Evolutionary conservation across 768 basidiomycete species (phyloP).

Genomic region (Aureoboletus auriporus): DNA sequence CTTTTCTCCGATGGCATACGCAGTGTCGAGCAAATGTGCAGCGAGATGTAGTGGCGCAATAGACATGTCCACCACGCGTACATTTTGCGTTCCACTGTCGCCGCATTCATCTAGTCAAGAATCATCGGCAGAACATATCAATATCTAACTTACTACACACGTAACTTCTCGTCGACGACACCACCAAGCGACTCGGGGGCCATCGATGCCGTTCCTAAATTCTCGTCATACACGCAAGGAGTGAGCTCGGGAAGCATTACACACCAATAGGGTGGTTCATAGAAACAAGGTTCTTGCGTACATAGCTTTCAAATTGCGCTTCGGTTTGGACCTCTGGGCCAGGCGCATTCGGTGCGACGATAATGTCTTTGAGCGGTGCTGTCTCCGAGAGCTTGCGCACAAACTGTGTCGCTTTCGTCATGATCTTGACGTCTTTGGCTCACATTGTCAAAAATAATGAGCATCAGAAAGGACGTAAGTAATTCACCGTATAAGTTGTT

Average conservation of each 20-base stretch:
- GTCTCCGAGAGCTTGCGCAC: conserved; percentile 13
- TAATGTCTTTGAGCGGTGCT: conserved; percentile 12
- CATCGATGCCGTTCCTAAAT: conserved; percentile 16
- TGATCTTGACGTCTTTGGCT: conserved; percentile 8
- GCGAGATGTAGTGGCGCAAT: conserved; percentile 12
- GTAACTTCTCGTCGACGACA: conserved; percentile 15
- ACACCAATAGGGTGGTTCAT: conserved; percentile 13
- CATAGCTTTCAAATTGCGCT: conserved; percentile 12
- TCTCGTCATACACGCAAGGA: background rate
- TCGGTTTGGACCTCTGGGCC: conserved; percentile 18
- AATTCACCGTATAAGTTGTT: conserved; percentile 12
- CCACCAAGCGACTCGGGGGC: conserved; percentile 15
- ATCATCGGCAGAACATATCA: no score
- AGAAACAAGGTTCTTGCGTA: background rate
- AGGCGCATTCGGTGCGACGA: conserved; percentile 13
- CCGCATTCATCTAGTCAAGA: no score
- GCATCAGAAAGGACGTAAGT: background rate
- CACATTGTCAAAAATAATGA: background rate
- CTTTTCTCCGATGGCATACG: conserved; percentile 18
- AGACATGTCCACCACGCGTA: conserved; percentile 17
- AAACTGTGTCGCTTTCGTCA: conserved; percentile 13
- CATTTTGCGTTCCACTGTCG: conserved; percentile 12
- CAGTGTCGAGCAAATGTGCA: conserved; percentile 14
- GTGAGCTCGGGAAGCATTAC: background rate
- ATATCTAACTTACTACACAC: conserved; percentile 9